Conservation (phyloP, 371 early-diverging fungal species). For the Lichtheimia ornata region DNA sequence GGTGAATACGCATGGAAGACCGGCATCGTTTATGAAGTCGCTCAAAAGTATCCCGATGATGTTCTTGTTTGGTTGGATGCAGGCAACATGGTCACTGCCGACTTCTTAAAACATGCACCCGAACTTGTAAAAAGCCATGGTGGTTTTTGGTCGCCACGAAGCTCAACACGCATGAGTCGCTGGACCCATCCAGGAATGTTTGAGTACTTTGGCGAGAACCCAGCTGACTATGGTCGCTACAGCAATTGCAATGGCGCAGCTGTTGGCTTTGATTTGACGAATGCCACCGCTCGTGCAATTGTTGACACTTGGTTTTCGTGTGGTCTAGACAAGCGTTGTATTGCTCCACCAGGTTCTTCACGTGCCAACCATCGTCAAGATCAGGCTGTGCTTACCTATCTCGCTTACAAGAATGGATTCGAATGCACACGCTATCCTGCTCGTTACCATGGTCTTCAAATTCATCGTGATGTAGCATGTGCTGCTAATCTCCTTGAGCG, state of each 20-base stretch:
- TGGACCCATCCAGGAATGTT: slow-evolving; percentile 65
- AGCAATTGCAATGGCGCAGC: slow-evolving; percentile 70
- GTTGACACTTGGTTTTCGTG: slow-evolving; percentile 62
- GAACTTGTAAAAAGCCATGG: slow-evolving; percentile 38
- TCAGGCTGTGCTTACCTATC: slow-evolving; percentile 62
- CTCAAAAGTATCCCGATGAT: slow-evolving; percentile 45
- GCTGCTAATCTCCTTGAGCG: slow-evolving; percentile 27
- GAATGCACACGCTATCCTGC: slow-evolving; percentile 29
- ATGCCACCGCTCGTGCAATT: slow-evolving; percentile 46
- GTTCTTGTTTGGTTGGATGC: slow-evolving; percentile 64
- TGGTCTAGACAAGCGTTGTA: slow-evolving; percentile 55
- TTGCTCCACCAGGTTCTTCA: slow-evolving; percentile 65
- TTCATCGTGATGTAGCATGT: slow-evolving; percentile 41
- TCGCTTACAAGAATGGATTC: slow-evolving; percentile 48
- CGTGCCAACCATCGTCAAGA: slow-evolving; percentile 68
- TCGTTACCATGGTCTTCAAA: slow-evolving; percentile 34
- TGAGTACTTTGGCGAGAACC: slow-evolving; percentile 49
- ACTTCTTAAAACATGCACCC: slow-evolving; percentile 51
- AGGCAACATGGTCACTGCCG: slow-evolving; percentile 57
- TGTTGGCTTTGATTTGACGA: slow-evolving; percentile 58
- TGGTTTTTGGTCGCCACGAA: slow-evolving; percentile 63
- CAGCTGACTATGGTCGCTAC: slow-evolving; percentile 40
- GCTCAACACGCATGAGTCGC: slow-evolving; percentile 46
- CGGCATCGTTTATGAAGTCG: slow-evolving; percentile 62
- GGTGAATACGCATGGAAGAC: slow-evolving; percentile 74